Percentiles rank a stretch among this genome's conserved stretches.
Conservation (phyloP, 177 flowering plant species). For the Vitis hybrid region DNA sequence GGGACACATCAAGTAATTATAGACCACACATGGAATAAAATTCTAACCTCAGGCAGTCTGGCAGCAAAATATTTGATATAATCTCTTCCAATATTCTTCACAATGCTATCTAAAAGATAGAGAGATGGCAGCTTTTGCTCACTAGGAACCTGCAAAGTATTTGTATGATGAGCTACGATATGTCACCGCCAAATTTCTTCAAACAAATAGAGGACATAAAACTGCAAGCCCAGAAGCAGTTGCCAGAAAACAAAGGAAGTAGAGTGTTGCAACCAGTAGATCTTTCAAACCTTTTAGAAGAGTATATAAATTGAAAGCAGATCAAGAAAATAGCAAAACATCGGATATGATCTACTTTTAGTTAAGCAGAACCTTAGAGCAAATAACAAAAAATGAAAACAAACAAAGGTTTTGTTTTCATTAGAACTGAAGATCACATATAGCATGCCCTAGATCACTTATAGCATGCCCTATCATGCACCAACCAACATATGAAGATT, state of each 20-base stretch:
- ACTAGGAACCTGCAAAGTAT: conserved; percentile 77
- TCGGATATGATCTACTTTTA: not conserved
- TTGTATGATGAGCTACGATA: conserved; percentile 26
- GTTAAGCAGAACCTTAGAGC: not conserved
- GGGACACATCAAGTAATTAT: not conserved
- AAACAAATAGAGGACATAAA: not conserved
- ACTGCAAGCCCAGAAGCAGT: not conserved
- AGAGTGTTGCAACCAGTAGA: not conserved
- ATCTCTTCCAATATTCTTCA: conserved; percentile 95
- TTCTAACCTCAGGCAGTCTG: conserved; percentile 87
- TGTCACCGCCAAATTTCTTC: conserved; percentile 2
- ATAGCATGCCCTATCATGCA: not conserved
- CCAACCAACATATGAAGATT: not conserved
- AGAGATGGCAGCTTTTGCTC: conserved; percentile 97
- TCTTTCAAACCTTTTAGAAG: not conserved
- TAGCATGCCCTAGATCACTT: not conserved
- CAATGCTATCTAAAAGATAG: conserved; percentile 97
- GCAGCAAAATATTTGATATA: conserved; percentile 85
- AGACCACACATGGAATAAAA: conserved; percentile 8
- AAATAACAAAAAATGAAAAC: not conserved
- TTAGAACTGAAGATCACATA: not conserved
- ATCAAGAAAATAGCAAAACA: not conserved
- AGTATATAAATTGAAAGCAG: not conserved
- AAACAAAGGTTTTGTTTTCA: not conserved
- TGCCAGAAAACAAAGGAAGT: not conserved